Evolutionary conservation across 768 basidiomycete genomes (phyloP), one percentile per base, ranked within the genome.

Genomic region (Cystobasidium onofrii): DNA sequence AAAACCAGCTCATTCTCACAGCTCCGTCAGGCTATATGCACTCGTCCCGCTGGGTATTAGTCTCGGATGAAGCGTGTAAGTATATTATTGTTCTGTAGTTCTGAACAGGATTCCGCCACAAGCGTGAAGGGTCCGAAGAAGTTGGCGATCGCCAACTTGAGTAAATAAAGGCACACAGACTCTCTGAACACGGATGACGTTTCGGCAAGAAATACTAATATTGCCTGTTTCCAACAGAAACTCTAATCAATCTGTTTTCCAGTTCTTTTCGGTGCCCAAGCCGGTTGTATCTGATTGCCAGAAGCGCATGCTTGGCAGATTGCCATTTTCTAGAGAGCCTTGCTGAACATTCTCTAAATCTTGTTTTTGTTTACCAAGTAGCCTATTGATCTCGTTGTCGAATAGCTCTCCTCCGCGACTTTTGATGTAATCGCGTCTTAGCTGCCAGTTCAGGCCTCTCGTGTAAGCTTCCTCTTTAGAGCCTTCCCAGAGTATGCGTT

Each of bases 401-500:
- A 67, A 67, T 31, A 27, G 43, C 20, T 67, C 25, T 12, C 27
- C 44, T 4, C 72, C 66, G 29, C 50, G 43, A 43, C 18, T 36
- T 33, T 54, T 54, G 27, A 74, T 25, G 52, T 74, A 74, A 29
- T 74, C 70, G 9, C 66, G n/a, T 57, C 69, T 69, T 25, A 69
- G 50, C 18, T 41, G 54, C 34, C 46, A 69, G 31, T 70, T 34
- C 18, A 50, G 31, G 13, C 50, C 39, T 15, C 50, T n/a, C 2
- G 69, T 50, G 9, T 27, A n/a, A 23, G 43, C 27, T 29, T 66
- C 69, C 33, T 74, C 92, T 50, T 82, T 80, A 73, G 88, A 88
- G 0, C 86, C 88, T 61, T 85, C 84, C 92, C 92, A 95, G 75
- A 89, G 81, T n/a, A 88, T 81, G 78, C 87, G 85, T 81, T 90